These are phyloP conservation scores for Ophiostoma quercus DNA, from an alignment of 2,329 filamentous ascomycete genomes.

Conservation along the genomic window DNA sequence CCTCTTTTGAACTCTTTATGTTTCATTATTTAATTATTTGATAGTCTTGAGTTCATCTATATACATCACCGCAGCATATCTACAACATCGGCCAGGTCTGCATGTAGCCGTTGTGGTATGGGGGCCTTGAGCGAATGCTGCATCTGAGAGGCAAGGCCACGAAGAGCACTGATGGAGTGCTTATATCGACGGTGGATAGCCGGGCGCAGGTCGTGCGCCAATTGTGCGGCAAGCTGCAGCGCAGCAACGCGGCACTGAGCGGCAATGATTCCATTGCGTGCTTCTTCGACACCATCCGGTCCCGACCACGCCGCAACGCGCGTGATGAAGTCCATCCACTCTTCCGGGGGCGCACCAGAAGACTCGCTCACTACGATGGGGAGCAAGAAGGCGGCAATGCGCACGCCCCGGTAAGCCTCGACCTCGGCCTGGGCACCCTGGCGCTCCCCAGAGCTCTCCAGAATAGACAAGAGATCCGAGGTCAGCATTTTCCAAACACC, in stretches of 20 bases:
- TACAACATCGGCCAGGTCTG: conserved; percentile 29
- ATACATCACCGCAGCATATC: conserved; percentile 13
- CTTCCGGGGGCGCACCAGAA: conserved; percentile 40
- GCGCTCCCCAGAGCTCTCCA: conserved; percentile 30
- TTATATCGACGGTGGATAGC: conserved; percentile 38
- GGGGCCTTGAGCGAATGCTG: background rate
- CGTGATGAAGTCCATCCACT: conserved; percentile 54
- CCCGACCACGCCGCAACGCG: conserved; percentile 46
- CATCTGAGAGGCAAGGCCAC: conserved; percentile 40
- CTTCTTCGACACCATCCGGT: conserved; percentile 43
- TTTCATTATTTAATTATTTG: background rate
- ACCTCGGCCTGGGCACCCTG: background rate
- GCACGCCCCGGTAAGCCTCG: conserved; percentile 45
- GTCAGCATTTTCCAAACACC: conserved; percentile 51
- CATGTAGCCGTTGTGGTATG: background rate
- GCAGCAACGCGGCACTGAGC: conserved; percentile 43
- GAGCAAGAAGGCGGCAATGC: conserved; percentile 53
- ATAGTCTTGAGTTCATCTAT: conserved; percentile 28
- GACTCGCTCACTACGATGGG: conserved; percentile 45
- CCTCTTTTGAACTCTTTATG: conserved; percentile 17
- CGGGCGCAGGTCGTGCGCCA: conserved; percentile 6
- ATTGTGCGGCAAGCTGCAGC: conserved; percentile 22
- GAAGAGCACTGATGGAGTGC: conserved; percentile 48
- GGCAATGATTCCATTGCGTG: conserved; percentile 30
- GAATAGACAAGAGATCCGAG: conserved; percentile 45